Conservation (phyloP, 169 alveolate genomes). For the Plasmodium sp. region DNA sequence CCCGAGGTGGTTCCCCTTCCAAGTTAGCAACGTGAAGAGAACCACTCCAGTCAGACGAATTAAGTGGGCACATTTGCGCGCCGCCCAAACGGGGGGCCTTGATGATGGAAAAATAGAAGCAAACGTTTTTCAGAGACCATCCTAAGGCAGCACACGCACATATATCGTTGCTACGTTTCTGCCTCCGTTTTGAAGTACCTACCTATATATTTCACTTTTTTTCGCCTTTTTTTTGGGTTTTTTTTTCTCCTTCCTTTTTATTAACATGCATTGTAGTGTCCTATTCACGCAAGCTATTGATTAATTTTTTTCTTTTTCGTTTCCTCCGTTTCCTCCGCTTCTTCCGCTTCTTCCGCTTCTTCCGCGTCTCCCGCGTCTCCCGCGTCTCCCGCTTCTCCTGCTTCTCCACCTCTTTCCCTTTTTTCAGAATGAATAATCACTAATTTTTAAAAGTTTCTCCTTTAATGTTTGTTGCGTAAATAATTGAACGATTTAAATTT, state of each 20-base stretch:
- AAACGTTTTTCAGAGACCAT: background rate
- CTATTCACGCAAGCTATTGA: background rate
- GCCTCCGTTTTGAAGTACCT: background rate
- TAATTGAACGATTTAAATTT: background rate
- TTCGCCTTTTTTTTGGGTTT: background rate
- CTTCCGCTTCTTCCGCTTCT: background rate
- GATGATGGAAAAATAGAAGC: background rate
- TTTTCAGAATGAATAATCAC: background rate
- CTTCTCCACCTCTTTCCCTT: background rate
- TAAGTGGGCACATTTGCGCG: background rate
- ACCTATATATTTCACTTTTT: background rate
- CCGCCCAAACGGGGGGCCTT: background rate
- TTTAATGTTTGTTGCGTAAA: slow-evolving; percentile 1
- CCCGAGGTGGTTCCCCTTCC: background rate
- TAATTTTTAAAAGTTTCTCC: background rate
- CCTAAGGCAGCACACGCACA: background rate
- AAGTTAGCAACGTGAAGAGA: background rate
- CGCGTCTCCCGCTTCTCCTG: background rate
- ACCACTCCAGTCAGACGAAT: background rate
- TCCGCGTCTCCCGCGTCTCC: background rate
- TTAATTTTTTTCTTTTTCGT: no score
- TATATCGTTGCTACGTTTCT: background rate
- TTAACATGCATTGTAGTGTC: background rate
- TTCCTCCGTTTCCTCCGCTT: background rate
- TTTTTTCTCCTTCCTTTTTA: background rate